Base-by-base conservation (phyloP, 208 protist species). In the Crithidia fasciculata region DNA sequence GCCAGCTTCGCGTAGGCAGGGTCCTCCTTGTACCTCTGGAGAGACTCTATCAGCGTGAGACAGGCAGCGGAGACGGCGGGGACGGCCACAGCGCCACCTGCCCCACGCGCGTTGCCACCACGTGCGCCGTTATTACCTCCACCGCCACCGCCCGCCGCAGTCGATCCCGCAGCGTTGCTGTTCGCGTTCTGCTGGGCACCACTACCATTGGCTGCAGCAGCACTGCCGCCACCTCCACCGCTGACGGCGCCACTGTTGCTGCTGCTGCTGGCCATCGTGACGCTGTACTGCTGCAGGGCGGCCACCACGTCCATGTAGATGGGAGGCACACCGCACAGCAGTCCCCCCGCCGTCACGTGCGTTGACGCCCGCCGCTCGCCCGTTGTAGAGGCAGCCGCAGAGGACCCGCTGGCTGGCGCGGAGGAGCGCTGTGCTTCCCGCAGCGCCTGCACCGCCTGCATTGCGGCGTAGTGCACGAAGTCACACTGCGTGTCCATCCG, bases 1-100 rank as follows among this genome's bases (percentile, higher is more conserved):
- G 81, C 62, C 19, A 82, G 67, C 75, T 87, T 88, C 8, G 85
- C 71, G 52, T 83, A 88, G 36, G 80, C 65, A 0, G 86, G 84
- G 69, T 90, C 76, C 44, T 84, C 75, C 15, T 69, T 69, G 65
- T 83, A 77, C 50, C 76, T 67, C 28, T 76, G 57, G 10, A 94
- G 69, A 2, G 61, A 52, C 28, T 94, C 89, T 57, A 80, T 40
- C 56, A 88, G 36, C 36, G 13, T 40, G 12, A 18, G 49, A 16
- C 44, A 69, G 4, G 63, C 41, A 3, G 66, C 12, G 5, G 55
- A 62, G 10, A 62, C 65, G 2, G 44, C 49, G 40, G 39, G 54
- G 36, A 7, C 43, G 4, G 36, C 54, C 49, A 28, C 58, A 0
- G 43, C 5, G 45, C 57, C 36, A 50, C 53, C 57, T 43, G 0